Percentiles rank a stretch among this genome's conserved stretches.
Conservation (phyloP, 1,284 basidiomycete genomes). For the Ceratobasidium sp. region DNA sequence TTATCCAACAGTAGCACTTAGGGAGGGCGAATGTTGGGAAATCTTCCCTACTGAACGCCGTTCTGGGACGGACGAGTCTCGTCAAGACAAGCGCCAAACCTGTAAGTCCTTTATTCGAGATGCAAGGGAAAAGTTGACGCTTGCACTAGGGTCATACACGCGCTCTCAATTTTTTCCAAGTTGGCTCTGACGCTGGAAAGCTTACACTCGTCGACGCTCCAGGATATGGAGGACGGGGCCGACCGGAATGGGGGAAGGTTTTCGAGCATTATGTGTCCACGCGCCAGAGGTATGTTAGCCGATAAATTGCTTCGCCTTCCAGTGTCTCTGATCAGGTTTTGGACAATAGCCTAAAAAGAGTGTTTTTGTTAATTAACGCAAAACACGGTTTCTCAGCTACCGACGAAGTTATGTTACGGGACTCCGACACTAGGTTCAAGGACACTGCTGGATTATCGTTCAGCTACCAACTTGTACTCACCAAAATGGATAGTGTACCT, state of each 20-base stretch:
- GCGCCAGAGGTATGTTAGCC: constrained; percentile 65
- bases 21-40: constrained; percentile 75
- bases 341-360: constrained; percentile 66
- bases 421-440: constrained; percentile 57
- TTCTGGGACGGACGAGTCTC: constrained; percentile 67
- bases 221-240: constrained; percentile 77
- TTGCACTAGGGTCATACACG: constrained; percentile 71
- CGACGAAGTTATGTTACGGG: constrained; percentile 69
- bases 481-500: constrained; percentile 66
- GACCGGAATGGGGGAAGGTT: constrained; percentile 74
- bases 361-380: constrained; percentile 75
- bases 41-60: constrained; percentile 74
- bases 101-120: constrained; percentile 57
- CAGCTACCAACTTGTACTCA: constrained; percentile 75
- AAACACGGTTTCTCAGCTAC: constrained; percentile 67
- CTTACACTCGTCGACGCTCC: constrained; percentile 78
- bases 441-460: constrained; percentile 56
- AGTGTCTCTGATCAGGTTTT: neutral
- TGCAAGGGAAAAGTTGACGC: neutral
- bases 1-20: constrained; percentile 46
- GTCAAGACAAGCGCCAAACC: constrained; percentile 73
- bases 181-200: constrained; percentile 65
- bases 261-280: constrained; percentile 71
- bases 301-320: no score
- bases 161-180: constrained; percentile 73